Base-by-base conservation (phyloP, 345 rosid species). In the Cardamine resedifolia region DNA sequence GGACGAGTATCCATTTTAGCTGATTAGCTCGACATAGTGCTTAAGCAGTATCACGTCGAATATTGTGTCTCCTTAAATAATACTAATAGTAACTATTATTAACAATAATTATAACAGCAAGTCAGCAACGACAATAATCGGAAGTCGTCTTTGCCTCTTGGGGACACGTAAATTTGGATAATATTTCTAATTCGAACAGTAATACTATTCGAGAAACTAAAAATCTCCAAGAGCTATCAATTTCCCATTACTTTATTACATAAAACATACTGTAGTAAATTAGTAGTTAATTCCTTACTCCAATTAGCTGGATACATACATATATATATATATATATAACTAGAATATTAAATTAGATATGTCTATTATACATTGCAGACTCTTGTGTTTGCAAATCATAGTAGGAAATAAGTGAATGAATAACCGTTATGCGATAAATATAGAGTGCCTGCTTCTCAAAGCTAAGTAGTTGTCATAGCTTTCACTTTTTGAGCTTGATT, bases 11-110 rank as follows among this genome's bases (percentile, higher is more conserved):
- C 33, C 36, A 41, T 38, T 48, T 39, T 38, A 6, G 68, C n/a
- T 74, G 55, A 48, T 39, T 38, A 6, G 68, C n/a, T 74, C 61
- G 56, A 67, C 58, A 52, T 68, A 75, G 74, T 75, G 78, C 64
- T 50, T 52, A 60, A 44, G 69, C 74, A 75, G 48, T 60, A 68
- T 51, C 58, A 44, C 68, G 33, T 61, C 58, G 55, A 68, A 49
- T 52, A 47, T 75, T 41, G 30, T 44, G 64, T 61, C 36, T 60
- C 50, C 50, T 60, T 44, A 63, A 75, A 31, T 16, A 75, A 43
- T 33, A 67, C 3, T 47, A 57, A 10, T 24, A 18, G n/a, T 50
- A 36, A 52, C 55, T 30, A 63, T 10, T 52, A 59, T 50, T 62
- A 58, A 23, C 26, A 28, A 44, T 24, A 33, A 43, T 64, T 12